These are phyloP conservation scores for Geum urbanum DNA, from an alignment of 306 rosid genomes.

Conservation along the genomic window DNA sequence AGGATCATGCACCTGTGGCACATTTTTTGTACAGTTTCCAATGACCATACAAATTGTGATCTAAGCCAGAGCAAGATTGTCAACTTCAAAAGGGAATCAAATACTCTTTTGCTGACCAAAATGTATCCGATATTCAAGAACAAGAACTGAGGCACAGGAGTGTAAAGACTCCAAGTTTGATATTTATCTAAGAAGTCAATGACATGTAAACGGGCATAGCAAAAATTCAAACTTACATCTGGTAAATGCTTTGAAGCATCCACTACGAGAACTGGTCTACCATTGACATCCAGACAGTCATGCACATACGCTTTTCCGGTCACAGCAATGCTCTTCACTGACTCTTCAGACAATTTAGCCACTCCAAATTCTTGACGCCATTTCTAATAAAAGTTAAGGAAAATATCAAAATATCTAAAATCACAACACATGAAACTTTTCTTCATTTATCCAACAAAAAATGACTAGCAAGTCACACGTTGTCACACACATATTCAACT, in stretches of 20 bases:
- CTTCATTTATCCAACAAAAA: not conserved
- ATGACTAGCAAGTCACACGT: conserved; percentile 5
- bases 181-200: not conserved
- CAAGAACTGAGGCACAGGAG: not conserved
- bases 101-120: not conserved
- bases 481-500: not conserved
- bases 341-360: conserved; percentile 61
- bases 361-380: conserved; percentile 93
- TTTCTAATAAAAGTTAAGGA: conserved; percentile 53
- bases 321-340: conserved; percentile 53
- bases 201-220: not conserved
- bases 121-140: not conserved
- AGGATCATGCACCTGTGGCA: conserved; percentile 55
- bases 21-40: conserved; percentile 17
- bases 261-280: conserved; percentile 77
- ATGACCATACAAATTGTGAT: conserved; percentile 8
- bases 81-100: not conserved
- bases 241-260: conserved; percentile 77
- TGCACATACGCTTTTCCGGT: conserved; percentile 82
- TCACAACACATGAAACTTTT: not conserved
- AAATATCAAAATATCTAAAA: conserved; percentile 17
- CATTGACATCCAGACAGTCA: conserved; percentile 63
- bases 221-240: conserved; percentile 43
- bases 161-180: not conserved
- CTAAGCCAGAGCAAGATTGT: not conserved